Percentiles rank a stretch among this genome's conserved stretches.
These are phyloP conservation scores for Vicia faba DNA, from an alignment of 306 rosid genomes.

Conservation along the genomic window DNA sequence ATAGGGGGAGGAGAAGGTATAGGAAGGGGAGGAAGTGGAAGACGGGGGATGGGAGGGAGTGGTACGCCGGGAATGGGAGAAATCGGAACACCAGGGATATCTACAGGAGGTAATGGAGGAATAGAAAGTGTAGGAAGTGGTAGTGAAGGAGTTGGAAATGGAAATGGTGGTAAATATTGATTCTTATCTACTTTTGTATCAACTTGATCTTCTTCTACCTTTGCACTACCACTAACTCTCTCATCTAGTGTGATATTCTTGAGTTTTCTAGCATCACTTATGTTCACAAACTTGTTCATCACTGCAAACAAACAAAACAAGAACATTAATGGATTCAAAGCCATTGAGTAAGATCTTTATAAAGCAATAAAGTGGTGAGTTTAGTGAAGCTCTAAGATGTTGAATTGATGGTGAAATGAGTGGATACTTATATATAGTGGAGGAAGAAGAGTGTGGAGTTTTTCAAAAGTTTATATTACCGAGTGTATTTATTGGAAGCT, in stretches of 20 bases:
- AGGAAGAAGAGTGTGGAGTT: background rate
- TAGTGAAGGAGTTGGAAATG: constrained; percentile 21
- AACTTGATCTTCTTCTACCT: background rate
- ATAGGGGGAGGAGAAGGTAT: background rate
- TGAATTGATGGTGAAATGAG: background rate
- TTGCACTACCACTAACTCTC: background rate
- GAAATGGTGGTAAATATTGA: background rate
- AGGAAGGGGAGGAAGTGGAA: background rate
- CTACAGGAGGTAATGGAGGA: constrained; percentile 24
- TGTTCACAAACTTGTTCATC: background rate
- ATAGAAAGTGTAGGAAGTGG: constrained; percentile 25
- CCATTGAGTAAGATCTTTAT: background rate
- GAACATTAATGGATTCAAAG: background rate
- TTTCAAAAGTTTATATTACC: too few species aligned
- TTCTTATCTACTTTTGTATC: background rate
- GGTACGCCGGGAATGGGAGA: background rate
- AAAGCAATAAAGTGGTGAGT: background rate
- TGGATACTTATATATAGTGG: background rate
- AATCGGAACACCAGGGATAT: constrained; percentile 1
- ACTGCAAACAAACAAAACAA: background rate
- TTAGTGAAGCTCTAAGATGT: background rate
- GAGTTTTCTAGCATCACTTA: background rate
- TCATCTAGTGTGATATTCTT: background rate
- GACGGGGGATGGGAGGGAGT: background rate
- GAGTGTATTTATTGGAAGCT: too few species aligned